Base-by-base conservation (phyloP, 2,329 filamentous ascomycete genomes). In the Tolypocladium tropicale region DNA sequence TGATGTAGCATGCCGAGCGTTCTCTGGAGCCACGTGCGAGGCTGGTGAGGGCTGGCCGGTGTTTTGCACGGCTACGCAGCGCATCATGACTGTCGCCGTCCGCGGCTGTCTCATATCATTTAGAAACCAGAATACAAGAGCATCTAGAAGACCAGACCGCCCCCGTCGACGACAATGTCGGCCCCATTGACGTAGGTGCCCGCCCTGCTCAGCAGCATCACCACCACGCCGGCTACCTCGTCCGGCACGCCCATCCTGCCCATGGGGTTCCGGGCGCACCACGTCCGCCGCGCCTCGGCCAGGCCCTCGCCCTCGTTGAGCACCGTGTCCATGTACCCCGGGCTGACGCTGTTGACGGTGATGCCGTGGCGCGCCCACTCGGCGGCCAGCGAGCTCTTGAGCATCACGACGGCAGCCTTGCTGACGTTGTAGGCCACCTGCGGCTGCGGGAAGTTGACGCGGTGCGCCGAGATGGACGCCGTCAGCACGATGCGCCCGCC, bases 291-390 rank as follows among this genome's bases (percentile, higher is more conserved):
- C 39, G 78, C 77, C 39, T 74, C 73, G 12, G 75, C 75, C 51
- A 89, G 66, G 0, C 80, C 81, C 9, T 79, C 76, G 0, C 85
- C 84, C 57, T 83, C 83, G 63, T 90, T 91, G 52, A 91, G 70
- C 14, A 89, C 80, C 0, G 86, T 90, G 63, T 89, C 86, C 83
- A 90, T 89, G 62, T 91, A 91, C 0, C 88, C 88, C 0, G 88
- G 88, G 41, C 78, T 83, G 49, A 92, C 76, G 21, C 76, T 81
- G 62, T 92, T 91, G 6, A 88, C 83, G 3, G 85, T 72, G 58
- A 92, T 88, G 0, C 88, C 88, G 65, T 85, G 78, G 1, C 74
- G 70, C 1, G 84, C 84, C 88, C 87, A 91, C 68, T 92, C 88
- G 0, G 84, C 86, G 0, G 87, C 88, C 18, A 91, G 70, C 37